A percentile compares a stretch with the other conserved stretches of the same genome.
These are phyloP conservation scores for Candida corydali DNA, from an alignment of 805 yeast species.

Conservation along the genomic window DNA sequence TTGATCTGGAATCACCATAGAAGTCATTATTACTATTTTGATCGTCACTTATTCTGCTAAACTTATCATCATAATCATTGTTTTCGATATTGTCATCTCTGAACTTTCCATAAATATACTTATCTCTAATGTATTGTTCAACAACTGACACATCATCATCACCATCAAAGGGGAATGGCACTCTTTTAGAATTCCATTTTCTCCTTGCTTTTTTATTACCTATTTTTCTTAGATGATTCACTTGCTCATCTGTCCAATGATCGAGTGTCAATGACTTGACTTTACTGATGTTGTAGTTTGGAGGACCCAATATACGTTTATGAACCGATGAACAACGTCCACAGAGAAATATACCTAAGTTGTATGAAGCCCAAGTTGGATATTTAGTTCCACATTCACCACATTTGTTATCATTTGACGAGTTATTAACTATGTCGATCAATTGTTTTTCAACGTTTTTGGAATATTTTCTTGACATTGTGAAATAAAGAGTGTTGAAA, in stretches of 20 bases:
- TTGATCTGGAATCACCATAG: not conserved
- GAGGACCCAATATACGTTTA: constrained; percentile 52
- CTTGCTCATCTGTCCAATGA: constrained; percentile 57
- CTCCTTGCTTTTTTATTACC: constrained; percentile 63
- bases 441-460: constrained; percentile 47
- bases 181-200: constrained; percentile 65
- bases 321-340: constrained; percentile 84
- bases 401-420: constrained; percentile 63
- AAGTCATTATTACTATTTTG: constrained; percentile 4
- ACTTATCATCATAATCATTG: constrained; percentile 31
- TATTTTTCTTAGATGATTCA: constrained; percentile 38
- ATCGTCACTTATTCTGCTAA: constrained; percentile 17
- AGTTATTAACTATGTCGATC: constrained; percentile 54
- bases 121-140: constrained; percentile 58
- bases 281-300: constrained; percentile 45
- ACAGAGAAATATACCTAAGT: constrained; percentile 69
- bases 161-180: constrained; percentile 71
- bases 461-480: constrained; percentile 31
- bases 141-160: constrained; percentile 58
- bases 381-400: constrained; percentile 71
- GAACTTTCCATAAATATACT: constrained; percentile 63
- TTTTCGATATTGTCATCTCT: constrained; percentile 35
- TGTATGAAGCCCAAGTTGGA: constrained; percentile 57
- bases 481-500: too few relatives aligned
- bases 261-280: constrained; percentile 76